phyloP scores from a whole-genome alignment of 768 basidiomycete genomes.

The Amyloporia xantha region DNA sequence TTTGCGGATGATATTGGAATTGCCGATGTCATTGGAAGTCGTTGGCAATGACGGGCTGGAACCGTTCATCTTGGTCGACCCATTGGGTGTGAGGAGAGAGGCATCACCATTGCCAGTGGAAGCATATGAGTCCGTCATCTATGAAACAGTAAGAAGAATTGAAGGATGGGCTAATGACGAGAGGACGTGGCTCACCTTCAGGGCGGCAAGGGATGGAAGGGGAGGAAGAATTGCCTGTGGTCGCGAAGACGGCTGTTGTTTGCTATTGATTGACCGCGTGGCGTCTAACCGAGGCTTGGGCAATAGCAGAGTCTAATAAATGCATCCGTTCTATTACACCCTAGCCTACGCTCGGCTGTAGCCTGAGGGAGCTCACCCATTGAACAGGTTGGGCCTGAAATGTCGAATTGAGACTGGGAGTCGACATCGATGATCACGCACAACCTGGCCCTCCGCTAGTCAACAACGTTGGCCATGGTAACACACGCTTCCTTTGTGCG shows the following conservation, averaged over 20 bases:
- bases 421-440: not conserved
- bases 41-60: constrained; percentile 51
- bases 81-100: constrained; percentile 46
- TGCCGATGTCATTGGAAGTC: constrained; percentile 21
- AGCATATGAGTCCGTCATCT: constrained; percentile 75
- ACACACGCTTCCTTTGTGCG: not conserved
- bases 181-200: constrained; percentile 37
- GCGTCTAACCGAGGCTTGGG: constrained; percentile 38
- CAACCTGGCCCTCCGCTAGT: too few relatives aligned
- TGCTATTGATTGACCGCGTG: constrained; percentile 30
- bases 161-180: constrained; percentile 6
- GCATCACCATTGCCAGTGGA: constrained; percentile 63
- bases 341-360: not conserved
- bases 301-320: constrained; percentile 28
- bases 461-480: not conserved
- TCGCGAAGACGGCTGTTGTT: constrained; percentile 25
- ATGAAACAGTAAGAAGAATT: constrained; percentile 11
- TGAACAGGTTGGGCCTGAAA: not conserved
- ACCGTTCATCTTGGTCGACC: constrained; percentile 53
- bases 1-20: constrained; percentile 59
- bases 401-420: not conserved
- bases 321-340: not conserved
- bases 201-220: constrained; percentile 26
- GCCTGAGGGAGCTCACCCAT: constrained; percentile 9
- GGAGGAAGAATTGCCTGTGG: constrained; percentile 38